Conservation (phyloP, 2,329 filamentous ascomycete species). For the Ascomycota sp. region DNA sequence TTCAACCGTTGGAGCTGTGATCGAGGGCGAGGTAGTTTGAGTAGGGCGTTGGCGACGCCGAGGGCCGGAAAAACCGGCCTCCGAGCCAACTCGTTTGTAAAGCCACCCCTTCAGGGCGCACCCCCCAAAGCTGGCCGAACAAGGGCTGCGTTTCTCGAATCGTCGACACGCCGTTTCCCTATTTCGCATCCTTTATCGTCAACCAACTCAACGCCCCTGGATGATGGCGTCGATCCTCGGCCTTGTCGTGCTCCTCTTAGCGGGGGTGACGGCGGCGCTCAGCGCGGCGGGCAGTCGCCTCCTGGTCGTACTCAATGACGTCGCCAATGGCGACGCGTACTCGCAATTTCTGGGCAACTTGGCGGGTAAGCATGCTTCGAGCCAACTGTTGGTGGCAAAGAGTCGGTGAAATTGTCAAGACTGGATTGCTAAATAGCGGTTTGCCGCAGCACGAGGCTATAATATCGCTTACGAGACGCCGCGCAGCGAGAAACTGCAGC, state of each 20-base stretch:
- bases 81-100: background rate
- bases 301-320: slow-evolving; percentile 71
- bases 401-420: too few species aligned
- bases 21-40: background rate
- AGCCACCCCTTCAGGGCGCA: background rate
- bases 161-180: background rate
- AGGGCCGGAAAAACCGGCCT: background rate
- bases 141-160: slow-evolving; percentile 3
- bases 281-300: slow-evolving; percentile 64
- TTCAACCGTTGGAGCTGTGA: too few species aligned
- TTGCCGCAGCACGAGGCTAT: slow-evolving; percentile 53
- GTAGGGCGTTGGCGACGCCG: background rate
- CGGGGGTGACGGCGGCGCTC: slow-evolving; percentile 49
- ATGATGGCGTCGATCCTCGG: slow-evolving; percentile 57
- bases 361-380: slow-evolving; percentile 28
- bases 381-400: too few species aligned
- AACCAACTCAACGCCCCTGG: background rate
- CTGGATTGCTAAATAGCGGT: too few species aligned
- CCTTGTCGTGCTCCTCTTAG: slow-evolving; percentile 45
- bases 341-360: slow-evolving; percentile 62
- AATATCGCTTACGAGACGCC: slow-evolving; percentile 63
- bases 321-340: slow-evolving; percentile 62
- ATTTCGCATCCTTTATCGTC: background rate
- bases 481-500: slow-evolving; percentile 53
- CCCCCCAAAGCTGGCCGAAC: background rate